Evolutionary conservation across 495 filamentous ascomycete genomes (phyloP).

Genomic region (Xeromyces bisporus): DNA sequence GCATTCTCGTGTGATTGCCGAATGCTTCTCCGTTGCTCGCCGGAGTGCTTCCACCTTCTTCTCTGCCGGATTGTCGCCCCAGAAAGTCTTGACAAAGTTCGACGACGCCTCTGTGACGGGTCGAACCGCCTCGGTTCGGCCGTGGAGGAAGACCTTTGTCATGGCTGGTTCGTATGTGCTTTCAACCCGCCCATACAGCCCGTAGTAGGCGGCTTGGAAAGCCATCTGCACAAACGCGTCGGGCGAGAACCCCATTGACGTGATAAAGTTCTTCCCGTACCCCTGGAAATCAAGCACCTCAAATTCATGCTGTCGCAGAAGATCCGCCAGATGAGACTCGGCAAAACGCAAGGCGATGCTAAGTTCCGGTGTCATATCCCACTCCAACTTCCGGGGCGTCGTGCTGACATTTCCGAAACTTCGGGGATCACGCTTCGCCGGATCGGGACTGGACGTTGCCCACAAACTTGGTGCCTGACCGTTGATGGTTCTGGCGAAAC

Average conservation of each 20-base stretch:
- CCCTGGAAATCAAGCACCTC: slow-evolving; percentile 73
- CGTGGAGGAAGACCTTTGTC: slow-evolving; percentile 88
- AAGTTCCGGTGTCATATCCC: slow-evolving; percentile 91
- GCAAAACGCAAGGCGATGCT: slow-evolving; percentile 85
- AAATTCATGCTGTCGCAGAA: slow-evolving; percentile 95
- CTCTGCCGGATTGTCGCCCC: slow-evolving; percentile 71
- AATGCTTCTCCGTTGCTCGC: slow-evolving; percentile 69
- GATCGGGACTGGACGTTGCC: slow-evolving; percentile 82
- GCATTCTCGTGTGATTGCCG: slow-evolving; percentile 65
- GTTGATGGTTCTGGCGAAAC: slow-evolving; percentile 92
- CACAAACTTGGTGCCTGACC: slow-evolving; percentile 83
- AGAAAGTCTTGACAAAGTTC: slow-evolving; percentile 86
- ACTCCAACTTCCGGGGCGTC: slow-evolving; percentile 90
- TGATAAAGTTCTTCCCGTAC: slow-evolving; percentile 97
- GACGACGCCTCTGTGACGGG: slow-evolving; percentile 66
- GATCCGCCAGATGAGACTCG: slow-evolving; percentile 82
- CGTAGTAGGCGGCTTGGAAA: slow-evolving; percentile 97
- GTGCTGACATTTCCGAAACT: slow-evolving; percentile 92
- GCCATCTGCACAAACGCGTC: slow-evolving; percentile 99
- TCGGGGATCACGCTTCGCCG: slow-evolving; percentile 78
- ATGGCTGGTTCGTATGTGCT: slow-evolving; percentile 96
- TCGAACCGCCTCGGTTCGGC: slow-evolving; percentile 84
- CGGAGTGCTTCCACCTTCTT: slow-evolving; percentile 71
- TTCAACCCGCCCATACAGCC: slow-evolving; percentile 84
- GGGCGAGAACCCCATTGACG: slow-evolving; percentile 87